Evolutionary conservation across 306 rosid genomes (phyloP).

Genomic region (Spatholobus suberectus): DNA sequence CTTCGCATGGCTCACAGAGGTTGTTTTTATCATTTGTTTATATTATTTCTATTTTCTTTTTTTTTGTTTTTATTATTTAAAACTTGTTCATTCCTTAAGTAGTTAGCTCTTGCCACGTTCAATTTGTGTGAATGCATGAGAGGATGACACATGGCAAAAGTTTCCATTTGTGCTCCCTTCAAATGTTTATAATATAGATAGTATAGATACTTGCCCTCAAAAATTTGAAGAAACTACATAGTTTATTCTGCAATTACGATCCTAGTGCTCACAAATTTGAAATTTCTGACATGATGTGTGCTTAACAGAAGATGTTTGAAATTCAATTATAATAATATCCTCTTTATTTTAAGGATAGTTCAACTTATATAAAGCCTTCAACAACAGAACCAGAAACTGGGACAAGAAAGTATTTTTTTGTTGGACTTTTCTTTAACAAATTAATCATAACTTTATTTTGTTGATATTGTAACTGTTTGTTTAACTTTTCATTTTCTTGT

Average conservation of each 20-base stretch:
- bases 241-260: not conserved
- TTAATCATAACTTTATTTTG: not conserved
- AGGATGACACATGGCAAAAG: too few relatives aligned
- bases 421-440: not conserved
- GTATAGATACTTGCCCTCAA: not conserved
- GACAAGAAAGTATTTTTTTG: conserved; percentile 53
- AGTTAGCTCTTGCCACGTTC: too few relatives aligned
- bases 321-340: conserved; percentile 40
- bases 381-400: conserved; percentile 43
- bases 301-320: conserved; percentile 23
- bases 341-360: conserved; percentile 55
- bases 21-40: too few relatives aligned
- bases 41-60: too few relatives aligned
- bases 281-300: conserved; percentile 23
- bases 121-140: too few relatives aligned
- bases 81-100: too few relatives aligned
- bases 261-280: conserved; percentile 13
- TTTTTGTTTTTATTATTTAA: too few relatives aligned
- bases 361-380: conserved; percentile 63
- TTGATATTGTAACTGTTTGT: not conserved
- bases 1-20: too few relatives aligned
- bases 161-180: too few relatives aligned
- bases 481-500: not conserved
- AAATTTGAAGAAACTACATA: not conserved
- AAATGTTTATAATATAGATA: too few relatives aligned